A percentile compares a stretch with the other conserved stretches of the same genome.
These are phyloP conservation scores for Bidens hawaiensis DNA, from an alignment of 140 eudicot species.

Conservation along the genomic window DNA sequence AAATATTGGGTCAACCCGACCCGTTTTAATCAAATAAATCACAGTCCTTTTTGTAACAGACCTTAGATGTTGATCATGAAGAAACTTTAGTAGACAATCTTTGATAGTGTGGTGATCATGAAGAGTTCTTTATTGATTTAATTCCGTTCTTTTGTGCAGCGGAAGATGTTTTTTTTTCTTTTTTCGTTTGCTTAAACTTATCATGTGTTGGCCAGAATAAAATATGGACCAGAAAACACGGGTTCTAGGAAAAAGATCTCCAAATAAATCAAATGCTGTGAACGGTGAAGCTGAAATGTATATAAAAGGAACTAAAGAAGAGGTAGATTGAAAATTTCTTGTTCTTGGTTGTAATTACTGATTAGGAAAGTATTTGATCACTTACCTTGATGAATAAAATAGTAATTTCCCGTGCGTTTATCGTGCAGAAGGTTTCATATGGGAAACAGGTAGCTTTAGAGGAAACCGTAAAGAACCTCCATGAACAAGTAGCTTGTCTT, in stretches of 20 bases:
- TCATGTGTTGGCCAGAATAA: constrained; percentile 26
- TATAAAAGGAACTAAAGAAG: constrained; percentile 30
- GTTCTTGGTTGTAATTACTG: not conserved
- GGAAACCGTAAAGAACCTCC: constrained; percentile 38
- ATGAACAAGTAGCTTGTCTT: constrained; percentile 51
- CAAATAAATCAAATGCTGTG: constrained; percentile 43
- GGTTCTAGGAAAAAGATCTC: constrained; percentile 42
- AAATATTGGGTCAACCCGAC: not conserved
- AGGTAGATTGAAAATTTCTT: constrained; percentile 41
- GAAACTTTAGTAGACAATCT: not conserved
- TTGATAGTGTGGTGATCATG: not conserved
- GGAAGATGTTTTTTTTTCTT: not conserved
- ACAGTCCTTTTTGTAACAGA: not conserved
- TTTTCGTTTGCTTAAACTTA: not conserved
- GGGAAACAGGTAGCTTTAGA: constrained; percentile 46
- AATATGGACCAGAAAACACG: constrained; percentile 62
- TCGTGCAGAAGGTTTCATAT: constrained; percentile 25
- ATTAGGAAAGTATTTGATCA: not conserved
- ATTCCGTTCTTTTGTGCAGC: not conserved
- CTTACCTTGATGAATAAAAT: not conserved
- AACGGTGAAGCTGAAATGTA: constrained; percentile 24
- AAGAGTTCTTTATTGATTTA: not conserved
- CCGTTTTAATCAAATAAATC: not conserved
- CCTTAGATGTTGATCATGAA: not conserved
- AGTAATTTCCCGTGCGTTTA: not conserved